Conservation (phyloP, 371 early-diverging fungal species). For the Capniomyces stellatus region DNA sequence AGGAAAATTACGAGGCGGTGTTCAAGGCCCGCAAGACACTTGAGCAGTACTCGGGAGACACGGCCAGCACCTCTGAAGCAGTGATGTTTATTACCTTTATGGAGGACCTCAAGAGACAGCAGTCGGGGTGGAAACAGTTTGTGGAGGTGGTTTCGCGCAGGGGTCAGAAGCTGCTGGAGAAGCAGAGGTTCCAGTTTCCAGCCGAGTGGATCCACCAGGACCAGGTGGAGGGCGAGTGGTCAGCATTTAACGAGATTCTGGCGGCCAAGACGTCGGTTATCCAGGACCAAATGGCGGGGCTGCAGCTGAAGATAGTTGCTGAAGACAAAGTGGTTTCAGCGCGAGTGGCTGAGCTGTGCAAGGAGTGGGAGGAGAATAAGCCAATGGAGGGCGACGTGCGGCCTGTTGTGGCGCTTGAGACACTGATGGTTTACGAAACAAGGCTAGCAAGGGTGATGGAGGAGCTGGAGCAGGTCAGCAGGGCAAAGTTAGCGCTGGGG, state of each 20-base stretch:
- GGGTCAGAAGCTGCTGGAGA: slow-evolving; percentile 84
- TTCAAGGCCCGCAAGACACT: slow-evolving; percentile 67
- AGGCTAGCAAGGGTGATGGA: slow-evolving; percentile 67
- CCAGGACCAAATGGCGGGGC: slow-evolving; percentile 79
- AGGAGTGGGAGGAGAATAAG: slow-evolving; percentile 87
- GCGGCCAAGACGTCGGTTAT: slow-evolving; percentile 79
- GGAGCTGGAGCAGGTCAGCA: slow-evolving; percentile 71
- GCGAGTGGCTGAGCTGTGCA: slow-evolving; percentile 64
- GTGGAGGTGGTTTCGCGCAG: slow-evolving; percentile 68
- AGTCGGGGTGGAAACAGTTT: slow-evolving; percentile 60
- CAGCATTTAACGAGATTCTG: slow-evolving; percentile 85
- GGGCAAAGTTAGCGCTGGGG: slow-evolving; percentile 88
- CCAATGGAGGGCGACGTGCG: slow-evolving; percentile 88
- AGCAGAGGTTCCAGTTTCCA: slow-evolving; percentile 86
- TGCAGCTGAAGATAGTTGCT: slow-evolving; percentile 76
- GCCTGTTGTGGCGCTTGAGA: slow-evolving; percentile 68
- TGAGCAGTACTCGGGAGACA: slow-evolving; percentile 75
- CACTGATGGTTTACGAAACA: slow-evolving; percentile 70
- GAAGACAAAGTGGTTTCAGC: slow-evolving; percentile 76
- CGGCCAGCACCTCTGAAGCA: slow-evolving; percentile 73
- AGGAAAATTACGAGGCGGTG: slow-evolving; percentile 55
- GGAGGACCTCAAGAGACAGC: slow-evolving; percentile 80
- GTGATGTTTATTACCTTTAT: slow-evolving; percentile 91
- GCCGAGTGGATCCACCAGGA: slow-evolving; percentile 90
- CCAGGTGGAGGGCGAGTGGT: slow-evolving; percentile 94